phyloP scores from a whole-genome alignment of 2,329 filamentous ascomycete genomes.

The Xylaria sp. region DNA sequence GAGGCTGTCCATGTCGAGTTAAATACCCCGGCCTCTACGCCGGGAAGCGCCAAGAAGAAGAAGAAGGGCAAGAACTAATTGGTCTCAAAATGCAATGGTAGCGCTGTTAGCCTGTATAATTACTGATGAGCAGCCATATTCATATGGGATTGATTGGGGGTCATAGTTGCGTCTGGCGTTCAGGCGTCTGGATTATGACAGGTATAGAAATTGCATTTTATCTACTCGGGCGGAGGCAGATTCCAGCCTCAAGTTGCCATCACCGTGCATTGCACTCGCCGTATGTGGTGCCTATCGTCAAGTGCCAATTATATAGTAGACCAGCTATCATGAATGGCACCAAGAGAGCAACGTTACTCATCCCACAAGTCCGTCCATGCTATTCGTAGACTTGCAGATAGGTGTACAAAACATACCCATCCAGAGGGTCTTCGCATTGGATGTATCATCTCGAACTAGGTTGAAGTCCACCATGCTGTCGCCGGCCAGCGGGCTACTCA shows the following conservation, averaged over 20 bases:
- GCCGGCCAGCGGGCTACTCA: too few species aligned
- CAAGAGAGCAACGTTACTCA: too few species aligned
- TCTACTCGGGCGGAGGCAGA: background rate
- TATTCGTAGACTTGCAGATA: too few species aligned
- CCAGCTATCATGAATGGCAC: background rate
- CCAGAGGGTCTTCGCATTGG: too few species aligned
- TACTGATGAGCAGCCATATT: constrained; percentile 21
- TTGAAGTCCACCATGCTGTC: too few species aligned
- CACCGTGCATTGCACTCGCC: background rate
- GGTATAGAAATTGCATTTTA: constrained; percentile 25
- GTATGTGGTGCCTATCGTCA: background rate
- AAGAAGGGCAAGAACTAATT: constrained; percentile 69
- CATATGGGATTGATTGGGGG: constrained; percentile 16
- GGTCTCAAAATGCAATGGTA: background rate
- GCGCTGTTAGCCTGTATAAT: constrained; percentile 20
- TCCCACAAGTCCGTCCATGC: too few species aligned
- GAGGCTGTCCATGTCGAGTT: constrained; percentile 79
- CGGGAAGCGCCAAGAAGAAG: constrained; percentile 53
- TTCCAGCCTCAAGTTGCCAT: background rate
- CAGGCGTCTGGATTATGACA: constrained; percentile 21
- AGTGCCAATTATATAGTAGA: too few species aligned
- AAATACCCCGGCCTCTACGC: constrained; percentile 44
- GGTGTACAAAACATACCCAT: too few species aligned
- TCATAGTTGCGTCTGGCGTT: constrained; percentile 38
- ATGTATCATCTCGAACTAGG: too few species aligned